Base-by-base conservation (phyloP, 2,329 filamentous ascomycete genomes). In the Neofusicoccum kwambonambiense region DNA sequence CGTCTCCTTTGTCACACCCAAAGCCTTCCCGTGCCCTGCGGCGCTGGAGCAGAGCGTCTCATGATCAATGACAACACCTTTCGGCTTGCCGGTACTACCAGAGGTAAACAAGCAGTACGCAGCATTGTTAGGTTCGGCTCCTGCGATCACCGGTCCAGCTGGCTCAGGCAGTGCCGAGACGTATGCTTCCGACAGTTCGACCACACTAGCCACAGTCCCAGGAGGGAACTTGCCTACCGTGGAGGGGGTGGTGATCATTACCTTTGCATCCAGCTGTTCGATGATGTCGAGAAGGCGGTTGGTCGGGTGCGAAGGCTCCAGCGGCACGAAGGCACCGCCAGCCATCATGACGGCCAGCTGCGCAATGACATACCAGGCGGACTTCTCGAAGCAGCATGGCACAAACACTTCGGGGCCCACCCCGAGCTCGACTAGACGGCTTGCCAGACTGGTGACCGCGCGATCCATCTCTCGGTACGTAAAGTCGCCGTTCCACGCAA, bases 21-120 rank as follows among this genome's bases (percentile, higher is more conserved):
- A 15, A 15, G 50, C 50, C 34, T 19, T 17, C 15, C 50, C 31
- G 31, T 52, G 50, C 31, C 50, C 50, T 7, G 50, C 50, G 13
- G 75, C 75, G 51, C 75, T 74, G 1, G 73, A 72, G 31, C 66
- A 68, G 27, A 75, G 70, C 37, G 72, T 71, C 31, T 62, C 62
- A 52, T 68, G 67, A 4, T 41, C 17, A 5, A 77, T 69, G n/a
- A 70, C 64, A 34, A 72, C 67, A 42, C 69, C 63, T 37, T 67
- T 67, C 5, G 65, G 65, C 7, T 12, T 37, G 15, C 65, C 65
- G 15, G 65, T 67, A 7, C 35, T 41, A 9, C 65, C 65, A 3
- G 62, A 65, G 9, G 65, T 67, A 17, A 67, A 96, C 90, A 96
- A 93, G 67, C 95, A 85, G 79, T 96, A 67, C 27, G 50, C 37